phyloP scores from a whole-genome alignment of 352 stramenopile genomes.

The Phytopythium vexans region DNA sequence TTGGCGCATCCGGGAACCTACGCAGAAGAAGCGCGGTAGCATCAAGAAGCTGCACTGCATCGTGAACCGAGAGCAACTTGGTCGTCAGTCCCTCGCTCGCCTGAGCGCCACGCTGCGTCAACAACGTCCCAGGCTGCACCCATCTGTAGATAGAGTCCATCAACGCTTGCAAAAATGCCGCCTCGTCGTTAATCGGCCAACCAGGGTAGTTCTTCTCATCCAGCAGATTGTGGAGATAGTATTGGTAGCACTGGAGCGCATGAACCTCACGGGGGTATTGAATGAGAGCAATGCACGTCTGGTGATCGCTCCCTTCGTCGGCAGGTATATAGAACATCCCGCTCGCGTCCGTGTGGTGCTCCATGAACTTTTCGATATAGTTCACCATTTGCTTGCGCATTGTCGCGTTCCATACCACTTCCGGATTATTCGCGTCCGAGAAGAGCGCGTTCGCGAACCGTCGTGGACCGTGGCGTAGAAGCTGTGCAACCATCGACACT shows the following conservation, averaged over 20 bases:
- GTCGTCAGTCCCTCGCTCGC: conserved; percentile 41
- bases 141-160: conserved; percentile 77
- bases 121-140: conserved; percentile 59
- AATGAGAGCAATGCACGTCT: conserved; percentile 76
- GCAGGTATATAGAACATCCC: conserved; percentile 77
- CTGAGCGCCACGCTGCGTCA: conserved; percentile 36
- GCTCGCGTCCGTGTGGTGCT: conserved; percentile 52
- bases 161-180: conserved; percentile 65
- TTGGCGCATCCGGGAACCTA: conserved; percentile 64
- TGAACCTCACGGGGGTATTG: conserved; percentile 84
- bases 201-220: conserved; percentile 84
- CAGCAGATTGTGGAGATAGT: conserved; percentile 85
- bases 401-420: conserved; percentile 84
- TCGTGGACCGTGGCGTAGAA: conserved; percentile 72
- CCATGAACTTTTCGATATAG: conserved; percentile 87
- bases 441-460: conserved; percentile 80
- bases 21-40: conserved; percentile 63
- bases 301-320: conserved; percentile 66
- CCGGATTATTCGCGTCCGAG: conserved; percentile 80
- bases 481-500: conserved; percentile 83
- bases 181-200: conserved; percentile 86
- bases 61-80: conserved; percentile 64
- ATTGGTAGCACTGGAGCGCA: conserved; percentile 84
- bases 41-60: conserved; percentile 74
- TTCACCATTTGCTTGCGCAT: conserved; percentile 85